These are phyloP conservation scores for Chytriomyces hyalinus DNA, from an alignment of 192 early-diverging fungal species.

Conservation along the genomic window DNA sequence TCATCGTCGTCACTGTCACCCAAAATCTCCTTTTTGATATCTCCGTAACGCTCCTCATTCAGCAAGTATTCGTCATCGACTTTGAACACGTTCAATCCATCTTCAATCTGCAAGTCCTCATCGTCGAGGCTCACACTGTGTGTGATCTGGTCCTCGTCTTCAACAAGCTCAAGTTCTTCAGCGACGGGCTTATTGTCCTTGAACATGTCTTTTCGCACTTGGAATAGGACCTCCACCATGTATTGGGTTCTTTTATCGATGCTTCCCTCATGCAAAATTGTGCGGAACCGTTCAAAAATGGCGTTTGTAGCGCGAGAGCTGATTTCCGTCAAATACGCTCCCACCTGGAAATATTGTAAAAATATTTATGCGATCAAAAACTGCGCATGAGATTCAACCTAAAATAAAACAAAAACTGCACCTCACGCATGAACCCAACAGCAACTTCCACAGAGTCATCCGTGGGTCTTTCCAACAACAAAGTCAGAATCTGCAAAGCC, in stretches of 20 bases:
- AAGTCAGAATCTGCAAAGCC: slow-evolving; percentile 80
- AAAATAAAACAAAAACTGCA: background rate
- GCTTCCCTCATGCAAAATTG: slow-evolving; percentile 89
- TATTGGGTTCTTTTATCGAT: slow-evolving; percentile 96
- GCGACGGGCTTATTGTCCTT: slow-evolving; percentile 82
- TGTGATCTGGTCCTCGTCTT: slow-evolving; percentile 94
- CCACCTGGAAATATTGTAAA: slow-evolving; percentile 50
- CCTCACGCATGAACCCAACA: slow-evolving; percentile 89
- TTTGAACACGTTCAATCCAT: slow-evolving; percentile 85
- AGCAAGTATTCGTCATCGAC: slow-evolving; percentile 77
- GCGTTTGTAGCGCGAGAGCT: slow-evolving; percentile 77
- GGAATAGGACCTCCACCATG: slow-evolving; percentile 97
- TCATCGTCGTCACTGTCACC: slow-evolving; percentile 56
- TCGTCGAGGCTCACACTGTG: slow-evolving; percentile 85
- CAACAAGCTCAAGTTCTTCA: slow-evolving; percentile 85
- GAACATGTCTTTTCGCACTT: slow-evolving; percentile 91
- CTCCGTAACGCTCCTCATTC: slow-evolving; percentile 82
- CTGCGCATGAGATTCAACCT: too few relatives aligned
- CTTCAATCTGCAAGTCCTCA: slow-evolving; percentile 78
- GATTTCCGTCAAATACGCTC: slow-evolving; percentile 80
- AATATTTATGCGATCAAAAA: background rate
- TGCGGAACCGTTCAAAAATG: slow-evolving; percentile 90
- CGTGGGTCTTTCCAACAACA: slow-evolving; percentile 85
- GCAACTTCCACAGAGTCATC: slow-evolving; percentile 97
- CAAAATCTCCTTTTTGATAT: slow-evolving; percentile 84